phyloP scores from a whole-genome alignment of 208 protist genomes.

The Blastocrithidia nonstop region DNA sequence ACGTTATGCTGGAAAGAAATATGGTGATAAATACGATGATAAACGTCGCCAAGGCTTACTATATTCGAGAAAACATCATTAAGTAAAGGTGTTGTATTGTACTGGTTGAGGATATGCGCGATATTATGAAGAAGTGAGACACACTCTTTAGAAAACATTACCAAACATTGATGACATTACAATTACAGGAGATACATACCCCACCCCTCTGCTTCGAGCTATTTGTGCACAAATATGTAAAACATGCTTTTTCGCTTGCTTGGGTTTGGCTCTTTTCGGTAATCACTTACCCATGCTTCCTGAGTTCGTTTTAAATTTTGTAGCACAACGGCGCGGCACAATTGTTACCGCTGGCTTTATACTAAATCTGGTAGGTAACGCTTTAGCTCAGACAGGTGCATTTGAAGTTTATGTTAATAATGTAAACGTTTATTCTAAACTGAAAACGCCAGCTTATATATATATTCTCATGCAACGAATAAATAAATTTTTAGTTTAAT shows the following conservation, averaged over 20 bases:
- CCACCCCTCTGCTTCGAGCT: slow-evolving; percentile 18
- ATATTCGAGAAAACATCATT: no score
- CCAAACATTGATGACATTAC: slow-evolving; percentile 19
- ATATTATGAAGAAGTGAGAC: slow-evolving; percentile 51
- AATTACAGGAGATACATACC: slow-evolving; percentile 27
- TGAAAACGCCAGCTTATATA: slow-evolving; percentile 10
- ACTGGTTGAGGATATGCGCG: slow-evolving; percentile 66
- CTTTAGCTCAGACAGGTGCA: slow-evolving; percentile 29
- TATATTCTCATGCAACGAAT: not conserved
- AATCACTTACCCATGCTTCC: slow-evolving; percentile 19
- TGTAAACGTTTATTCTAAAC: slow-evolving; percentile 46
- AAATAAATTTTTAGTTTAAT: not conserved
- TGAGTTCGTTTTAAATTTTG: slow-evolving; percentile 8
- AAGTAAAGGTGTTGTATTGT: slow-evolving; percentile 37
- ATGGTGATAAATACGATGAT: not conserved
- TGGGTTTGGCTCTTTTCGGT: slow-evolving; percentile 17
- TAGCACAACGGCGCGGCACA: slow-evolving; percentile 20
- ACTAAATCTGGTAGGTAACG: slow-evolving; percentile 32
- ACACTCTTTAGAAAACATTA: slow-evolving; percentile 13
- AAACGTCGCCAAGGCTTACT: no score
- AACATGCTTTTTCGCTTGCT: slow-evolving; percentile 14
- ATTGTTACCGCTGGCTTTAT: slow-evolving; percentile 31
- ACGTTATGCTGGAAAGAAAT: not conserved
- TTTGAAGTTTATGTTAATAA: slow-evolving; percentile 63
- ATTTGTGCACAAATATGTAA: slow-evolving; percentile 13